Conservation (phyloP, 768 basidiomycete genomes). For the Cystoderma amianthinum region DNA sequence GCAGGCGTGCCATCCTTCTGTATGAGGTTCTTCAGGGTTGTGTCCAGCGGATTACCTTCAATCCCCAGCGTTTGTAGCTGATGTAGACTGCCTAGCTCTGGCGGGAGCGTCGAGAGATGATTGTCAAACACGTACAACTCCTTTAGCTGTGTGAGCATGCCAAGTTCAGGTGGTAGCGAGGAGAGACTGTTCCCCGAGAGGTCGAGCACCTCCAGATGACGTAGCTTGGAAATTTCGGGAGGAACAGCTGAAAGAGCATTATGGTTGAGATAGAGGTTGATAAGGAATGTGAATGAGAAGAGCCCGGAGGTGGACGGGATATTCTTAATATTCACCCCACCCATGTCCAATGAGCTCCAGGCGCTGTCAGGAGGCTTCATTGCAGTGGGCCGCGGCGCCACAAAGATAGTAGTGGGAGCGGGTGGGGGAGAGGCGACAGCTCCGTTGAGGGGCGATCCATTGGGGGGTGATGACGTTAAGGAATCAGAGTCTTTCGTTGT, state of each 20-base stretch:
- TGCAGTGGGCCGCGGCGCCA: slow-evolving; percentile 58
- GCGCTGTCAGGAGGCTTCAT: slow-evolving; percentile 64
- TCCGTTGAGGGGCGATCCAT: slow-evolving; percentile 19
- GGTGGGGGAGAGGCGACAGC: slow-evolving; percentile 64
- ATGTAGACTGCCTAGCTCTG: slow-evolving; percentile 84
- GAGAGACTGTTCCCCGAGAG: slow-evolving; percentile 83
- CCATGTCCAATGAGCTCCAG: slow-evolving; percentile 94
- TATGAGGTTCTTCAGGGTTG: slow-evolving; percentile 66
- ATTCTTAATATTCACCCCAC: slow-evolving; percentile 90
- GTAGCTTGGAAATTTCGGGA: slow-evolving; percentile 74
- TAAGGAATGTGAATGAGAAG: slow-evolving; percentile 88
- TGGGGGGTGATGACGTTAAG: slow-evolving; percentile 12
- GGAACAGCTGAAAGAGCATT: slow-evolving; percentile 78
- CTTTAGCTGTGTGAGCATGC: slow-evolving; percentile 83
- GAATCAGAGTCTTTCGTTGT: slow-evolving; percentile 21
- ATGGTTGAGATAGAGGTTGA: slow-evolving; percentile 94
- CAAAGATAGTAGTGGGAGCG: slow-evolving; percentile 66
- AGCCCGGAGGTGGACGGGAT: slow-evolving; percentile 71
- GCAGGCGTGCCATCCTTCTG: slow-evolving; percentile 94
- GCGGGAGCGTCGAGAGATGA: slow-evolving; percentile 76
- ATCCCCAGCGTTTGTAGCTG: slow-evolving; percentile 91
- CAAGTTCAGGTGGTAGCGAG: slow-evolving; percentile 78
- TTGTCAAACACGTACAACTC: slow-evolving; percentile 97
- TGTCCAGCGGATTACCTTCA: slow-evolving; percentile 94
- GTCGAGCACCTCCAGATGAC: slow-evolving; percentile 85